Percentiles rank a stretch among this genome's conserved stretches.
Evolutionary conservation across 2,329 filamentous ascomycete genomes (phyloP).

Genomic region (Cercospora nicotianae): DNA sequence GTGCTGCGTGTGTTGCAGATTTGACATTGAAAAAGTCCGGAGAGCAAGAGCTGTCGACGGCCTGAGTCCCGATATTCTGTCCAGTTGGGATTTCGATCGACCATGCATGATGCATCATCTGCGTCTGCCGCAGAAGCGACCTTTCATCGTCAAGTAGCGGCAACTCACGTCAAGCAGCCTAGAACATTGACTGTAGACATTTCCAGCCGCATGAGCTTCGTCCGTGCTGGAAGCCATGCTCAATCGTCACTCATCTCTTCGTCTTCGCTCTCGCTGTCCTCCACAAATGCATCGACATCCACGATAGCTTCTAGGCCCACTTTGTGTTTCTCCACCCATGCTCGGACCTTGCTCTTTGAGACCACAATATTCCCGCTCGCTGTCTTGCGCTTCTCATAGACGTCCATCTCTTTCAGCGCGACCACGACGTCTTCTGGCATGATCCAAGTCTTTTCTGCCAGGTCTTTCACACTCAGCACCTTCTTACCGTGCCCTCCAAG

Average conservation of each 20-base stretch:
- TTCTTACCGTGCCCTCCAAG: slow-evolving; percentile 45
- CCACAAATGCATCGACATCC: slow-evolving; percentile 71
- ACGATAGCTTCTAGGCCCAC: slow-evolving; percentile 67
- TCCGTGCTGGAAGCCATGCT: background rate
- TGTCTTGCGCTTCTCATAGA: slow-evolving; percentile 60
- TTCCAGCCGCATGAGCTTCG: background rate
- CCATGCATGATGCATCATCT: background rate
- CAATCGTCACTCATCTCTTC: slow-evolving; percentile 12
- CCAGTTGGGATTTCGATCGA: background rate
- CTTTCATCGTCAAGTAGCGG: background rate
- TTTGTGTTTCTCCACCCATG: slow-evolving; percentile 64
- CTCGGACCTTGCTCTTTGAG: slow-evolving; percentile 60
- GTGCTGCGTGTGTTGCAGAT: background rate
- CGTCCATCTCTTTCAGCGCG: slow-evolving; percentile 76
- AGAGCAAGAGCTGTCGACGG: background rate
- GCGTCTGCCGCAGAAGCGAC: background rate
- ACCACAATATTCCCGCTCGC: slow-evolving; percentile 53
- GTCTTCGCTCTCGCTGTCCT: slow-evolving; percentile 57
- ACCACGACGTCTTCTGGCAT: slow-evolving; percentile 77
- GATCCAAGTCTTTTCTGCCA: slow-evolving; percentile 80
- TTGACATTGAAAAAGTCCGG: background rate
- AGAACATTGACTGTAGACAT: background rate
- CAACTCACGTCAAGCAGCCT: background rate
- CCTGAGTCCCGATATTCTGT: background rate
- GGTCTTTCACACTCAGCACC: slow-evolving; percentile 65